Conservation (phyloP, 163 green algal genomes). For the Coccomyxa subellipsoidea region DNA sequence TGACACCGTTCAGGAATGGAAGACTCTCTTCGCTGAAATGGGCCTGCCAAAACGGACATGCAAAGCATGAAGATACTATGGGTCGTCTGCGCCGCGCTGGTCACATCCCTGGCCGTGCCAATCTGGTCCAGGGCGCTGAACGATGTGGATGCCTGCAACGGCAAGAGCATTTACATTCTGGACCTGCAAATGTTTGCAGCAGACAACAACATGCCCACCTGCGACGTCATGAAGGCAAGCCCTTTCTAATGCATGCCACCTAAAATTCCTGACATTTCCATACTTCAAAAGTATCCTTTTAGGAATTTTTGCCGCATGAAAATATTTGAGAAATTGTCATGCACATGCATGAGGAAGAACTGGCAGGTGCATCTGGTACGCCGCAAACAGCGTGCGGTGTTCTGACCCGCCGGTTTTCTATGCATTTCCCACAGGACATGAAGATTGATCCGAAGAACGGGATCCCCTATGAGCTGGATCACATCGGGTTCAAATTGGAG, state of each 20-base stretch:
- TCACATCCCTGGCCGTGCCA: background rate
- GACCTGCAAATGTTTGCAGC: background rate
- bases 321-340: too few relatives aligned
- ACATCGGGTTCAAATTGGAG: background rate
- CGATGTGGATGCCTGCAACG: background rate
- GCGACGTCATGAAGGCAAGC: background rate
- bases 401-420: too few relatives aligned
- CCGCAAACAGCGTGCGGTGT: too few relatives aligned
- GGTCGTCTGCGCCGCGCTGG: background rate
- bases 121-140: background rate
- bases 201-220: background rate
- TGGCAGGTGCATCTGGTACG: background rate
- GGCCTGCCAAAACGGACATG: background rate
- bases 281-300: too few relatives aligned
- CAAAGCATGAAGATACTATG: background rate
- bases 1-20: background rate
- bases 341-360: background rate
- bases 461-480: constrained; percentile 1
- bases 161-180: constrained; percentile 8
- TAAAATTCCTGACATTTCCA: too few relatives aligned
- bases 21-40: background rate
- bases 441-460: constrained; percentile 1
- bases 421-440: background rate
- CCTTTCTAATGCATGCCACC: too few relatives aligned
- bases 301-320: too few relatives aligned